These are phyloP conservation scores for Ichthyophonus hoferi DNA, from an alignment of 208 protist species.

Conservation along the genomic window DNA sequence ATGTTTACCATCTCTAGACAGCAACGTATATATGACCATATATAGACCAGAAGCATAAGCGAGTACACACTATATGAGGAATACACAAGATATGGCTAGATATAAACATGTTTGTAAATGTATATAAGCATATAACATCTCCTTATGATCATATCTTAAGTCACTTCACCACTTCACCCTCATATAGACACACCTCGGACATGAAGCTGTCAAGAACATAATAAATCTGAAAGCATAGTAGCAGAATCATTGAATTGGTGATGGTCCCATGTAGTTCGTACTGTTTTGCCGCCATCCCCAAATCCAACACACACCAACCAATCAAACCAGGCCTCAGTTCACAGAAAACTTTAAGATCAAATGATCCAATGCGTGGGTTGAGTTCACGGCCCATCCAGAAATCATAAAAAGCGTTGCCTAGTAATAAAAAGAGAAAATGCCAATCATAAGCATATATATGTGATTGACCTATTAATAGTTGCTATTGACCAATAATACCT, in stretches of 20 bases:
- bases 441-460: too few species aligned
- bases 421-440: background rate
- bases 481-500: too few species aligned
- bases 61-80: too few species aligned
- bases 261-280: conserved; percentile 67
- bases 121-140: too few species aligned
- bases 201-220: conserved; percentile 87
- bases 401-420: conserved; percentile 71
- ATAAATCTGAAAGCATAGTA: conserved; percentile 73
- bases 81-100: too few species aligned
- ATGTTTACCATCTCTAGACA: too few species aligned
- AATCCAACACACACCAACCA: conserved; percentile 84
- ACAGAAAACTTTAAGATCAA: conserved; percentile 92
- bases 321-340: conserved; percentile 89
- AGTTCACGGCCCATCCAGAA: conserved; percentile 89
- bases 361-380: conserved; percentile 78
- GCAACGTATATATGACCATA: too few species aligned
- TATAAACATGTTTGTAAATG: too few species aligned
- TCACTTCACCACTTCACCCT: background rate
- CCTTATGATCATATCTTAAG: too few species aligned
- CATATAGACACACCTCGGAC: conserved; percentile 66
- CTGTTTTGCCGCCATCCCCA: conserved; percentile 76
- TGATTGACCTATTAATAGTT: too few species aligned
- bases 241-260: conserved; percentile 73
- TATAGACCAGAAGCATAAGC: too few species aligned